Evolutionary conservation across 257 asterid genomes (phyloP).

Genomic region (Solanum chiquidenum): DNA sequence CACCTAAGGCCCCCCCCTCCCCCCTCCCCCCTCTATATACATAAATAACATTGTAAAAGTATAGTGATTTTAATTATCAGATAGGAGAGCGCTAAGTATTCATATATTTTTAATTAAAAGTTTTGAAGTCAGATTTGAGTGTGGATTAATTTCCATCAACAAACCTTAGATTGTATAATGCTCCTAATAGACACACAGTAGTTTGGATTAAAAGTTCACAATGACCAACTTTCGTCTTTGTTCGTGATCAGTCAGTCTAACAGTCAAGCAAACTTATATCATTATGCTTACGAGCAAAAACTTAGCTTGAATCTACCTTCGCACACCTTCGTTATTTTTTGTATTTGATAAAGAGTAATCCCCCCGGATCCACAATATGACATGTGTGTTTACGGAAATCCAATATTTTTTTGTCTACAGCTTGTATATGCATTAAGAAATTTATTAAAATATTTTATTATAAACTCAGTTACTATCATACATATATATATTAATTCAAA

Average conservation of each 20-base stretch:
- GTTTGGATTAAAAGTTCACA: background rate
- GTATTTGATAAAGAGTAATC: background rate
- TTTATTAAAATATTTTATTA: background rate
- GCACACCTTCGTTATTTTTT: background rate
- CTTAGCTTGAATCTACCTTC: background rate
- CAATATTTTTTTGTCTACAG: background rate
- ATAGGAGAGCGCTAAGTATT: background rate
- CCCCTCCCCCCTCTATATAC: background rate
- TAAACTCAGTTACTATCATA: background rate
- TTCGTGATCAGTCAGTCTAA: background rate
- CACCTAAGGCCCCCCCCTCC: background rate
- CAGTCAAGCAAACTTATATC: background rate
- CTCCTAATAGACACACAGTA: background rate
- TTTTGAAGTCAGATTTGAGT: rapidly evolving
- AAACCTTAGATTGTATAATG: too few relatives aligned
- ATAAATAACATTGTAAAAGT: too few relatives aligned
- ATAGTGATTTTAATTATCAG: too few relatives aligned
- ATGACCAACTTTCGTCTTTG: background rate
- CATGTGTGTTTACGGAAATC: background rate
- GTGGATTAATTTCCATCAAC: background rate
- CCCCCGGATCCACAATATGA: background rate
- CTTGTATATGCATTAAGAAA: background rate
- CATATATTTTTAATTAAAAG: background rate
- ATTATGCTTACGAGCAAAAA: background rate
- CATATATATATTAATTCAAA: background rate